Percentiles rank a stretch among this genome's conserved stretches.
These are phyloP conservation scores for Paecilomyces niveus DNA, from an alignment of 2,329 filamentous ascomycete species.

Conservation along the genomic window DNA sequence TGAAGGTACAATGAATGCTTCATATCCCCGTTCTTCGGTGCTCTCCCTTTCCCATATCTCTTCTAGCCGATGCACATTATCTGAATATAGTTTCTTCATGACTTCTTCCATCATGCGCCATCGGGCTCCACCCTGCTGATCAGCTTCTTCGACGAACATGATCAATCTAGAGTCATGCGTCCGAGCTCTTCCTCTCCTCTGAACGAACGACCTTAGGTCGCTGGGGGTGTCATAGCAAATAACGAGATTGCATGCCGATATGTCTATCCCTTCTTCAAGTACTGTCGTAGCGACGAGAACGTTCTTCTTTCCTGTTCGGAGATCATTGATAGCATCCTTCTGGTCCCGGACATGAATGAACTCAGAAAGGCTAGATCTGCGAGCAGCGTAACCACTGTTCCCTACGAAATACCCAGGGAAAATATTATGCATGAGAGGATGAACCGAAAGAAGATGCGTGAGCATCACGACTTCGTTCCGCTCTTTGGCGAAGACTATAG, in stretches of 20 bases:
- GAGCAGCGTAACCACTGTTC: constrained; percentile 34
- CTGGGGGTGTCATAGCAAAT: constrained; percentile 57
- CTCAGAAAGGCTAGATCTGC: constrained; percentile 44
- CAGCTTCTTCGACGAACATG: constrained; percentile 36
- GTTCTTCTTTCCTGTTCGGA: constrained; percentile 47
- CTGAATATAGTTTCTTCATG: constrained; percentile 65
- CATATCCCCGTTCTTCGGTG: constrained; percentile 29
- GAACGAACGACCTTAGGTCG: constrained; percentile 59
- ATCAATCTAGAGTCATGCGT: constrained; percentile 50
- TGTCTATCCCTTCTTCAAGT: constrained; percentile 55
- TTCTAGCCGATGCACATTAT: constrained; percentile 51
- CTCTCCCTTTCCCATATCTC: constrained; percentile 46
- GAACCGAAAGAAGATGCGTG: constrained; percentile 47
- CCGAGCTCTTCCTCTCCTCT: constrained; percentile 58
- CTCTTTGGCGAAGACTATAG: constrained; percentile 63
- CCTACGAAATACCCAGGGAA: constrained; percentile 48
- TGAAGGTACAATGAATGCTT: constrained; percentile 34
- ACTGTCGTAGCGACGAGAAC: constrained; percentile 53
- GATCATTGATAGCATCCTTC: constrained; percentile 46
- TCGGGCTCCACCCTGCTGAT: constrained; percentile 30
- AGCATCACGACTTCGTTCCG: constrained; percentile 56
- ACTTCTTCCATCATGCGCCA: constrained; percentile 63
- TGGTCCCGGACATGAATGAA: constrained; percentile 43
- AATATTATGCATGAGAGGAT: constrained; percentile 40
- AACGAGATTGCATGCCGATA: constrained; percentile 58